Percentiles rank a stretch among this genome's conserved stretches.
Conservation (phyloP, 2,329 filamentous ascomycete species). For the Chaetomium globosum region DNA sequence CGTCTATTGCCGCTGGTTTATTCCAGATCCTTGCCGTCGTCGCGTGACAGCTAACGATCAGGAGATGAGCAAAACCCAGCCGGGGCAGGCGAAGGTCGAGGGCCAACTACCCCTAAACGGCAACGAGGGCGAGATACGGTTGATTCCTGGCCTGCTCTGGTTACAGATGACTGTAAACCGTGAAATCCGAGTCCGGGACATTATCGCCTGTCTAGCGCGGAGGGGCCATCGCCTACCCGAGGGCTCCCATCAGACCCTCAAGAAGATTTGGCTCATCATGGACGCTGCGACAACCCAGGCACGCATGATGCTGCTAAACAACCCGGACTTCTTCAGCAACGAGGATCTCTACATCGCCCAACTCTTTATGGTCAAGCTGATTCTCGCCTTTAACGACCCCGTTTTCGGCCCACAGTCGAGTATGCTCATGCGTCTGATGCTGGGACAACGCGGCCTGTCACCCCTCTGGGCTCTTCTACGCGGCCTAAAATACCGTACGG, state of each 20-base stretch:
- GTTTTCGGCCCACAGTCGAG: slow-evolving; percentile 55
- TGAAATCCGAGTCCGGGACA: slow-evolving; percentile 60
- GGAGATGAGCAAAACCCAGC: slow-evolving; percentile 26
- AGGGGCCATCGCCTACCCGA: slow-evolving; percentile 60
- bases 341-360: slow-evolving; percentile 63
- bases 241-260: slow-evolving; percentile 51
- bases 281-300: slow-evolving; percentile 62
- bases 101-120: slow-evolving; percentile 18
- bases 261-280: slow-evolving; percentile 74
- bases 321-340: slow-evolving; percentile 58
- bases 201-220: slow-evolving; percentile 62
- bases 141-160: slow-evolving; percentile 67
- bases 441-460: slow-evolving; percentile 60
- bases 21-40: slow-evolving; percentile 60
- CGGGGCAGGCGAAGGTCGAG: slow-evolving; percentile 11
- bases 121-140: slow-evolving; percentile 45
- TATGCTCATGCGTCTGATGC: slow-evolving; percentile 58
- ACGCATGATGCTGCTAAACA: slow-evolving; percentile 59
- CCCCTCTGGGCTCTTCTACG: slow-evolving; percentile 64
- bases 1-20: slow-evolving; percentile 59
- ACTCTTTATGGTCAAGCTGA: slow-evolving; percentile 71
- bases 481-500: slow-evolving; percentile 53
- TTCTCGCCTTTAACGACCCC: slow-evolving; percentile 69
- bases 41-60: slow-evolving; percentile 42
- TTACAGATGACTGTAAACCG: slow-evolving; percentile 66